phyloP scores from a whole-genome alignment of 2,329 filamentous ascomycete genomes.

The Colletotrichum spinosum region DNA sequence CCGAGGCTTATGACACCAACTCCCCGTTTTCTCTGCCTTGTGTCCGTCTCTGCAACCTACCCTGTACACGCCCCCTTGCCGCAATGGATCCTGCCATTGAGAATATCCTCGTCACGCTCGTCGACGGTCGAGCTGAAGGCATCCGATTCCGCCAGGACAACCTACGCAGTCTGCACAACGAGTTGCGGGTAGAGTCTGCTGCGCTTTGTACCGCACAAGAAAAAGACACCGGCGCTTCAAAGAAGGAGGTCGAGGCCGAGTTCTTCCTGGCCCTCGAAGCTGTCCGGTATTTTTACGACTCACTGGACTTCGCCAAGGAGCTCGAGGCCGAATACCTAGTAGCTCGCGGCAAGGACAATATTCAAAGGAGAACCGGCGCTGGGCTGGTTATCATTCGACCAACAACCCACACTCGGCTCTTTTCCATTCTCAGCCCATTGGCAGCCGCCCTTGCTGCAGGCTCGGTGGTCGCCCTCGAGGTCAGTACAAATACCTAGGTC shows the following conservation, averaged over 20 bases:
- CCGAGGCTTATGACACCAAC: neutral
- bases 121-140: conserved; percentile 57
- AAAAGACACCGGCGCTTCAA: conserved; percentile 47
- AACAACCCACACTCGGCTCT: conserved; percentile 40
- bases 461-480: conserved; percentile 44
- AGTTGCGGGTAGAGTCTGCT: conserved; percentile 48
- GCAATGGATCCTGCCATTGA: conserved; percentile 27
- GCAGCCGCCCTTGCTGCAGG: conserved; percentile 44
- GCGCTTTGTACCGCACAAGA: conserved; percentile 53
- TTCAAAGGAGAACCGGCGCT: conserved; percentile 23
- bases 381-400: conserved; percentile 44
- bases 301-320: conserved; percentile 47
- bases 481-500: conserved; percentile 6
- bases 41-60: neutral
- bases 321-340: conserved; percentile 41
- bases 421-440: conserved; percentile 42
- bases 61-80: neutral
- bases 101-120: conserved; percentile 52
- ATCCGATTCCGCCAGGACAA: conserved; percentile 59
- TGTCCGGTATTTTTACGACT: conserved; percentile 52
- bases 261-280: conserved; percentile 52
- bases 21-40: neutral
- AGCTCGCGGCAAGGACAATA: conserved; percentile 32
- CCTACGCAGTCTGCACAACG: conserved; percentile 55
- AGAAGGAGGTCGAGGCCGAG: conserved; percentile 49